Base-by-base conservation (phyloP, 257 asterid genomes). In the Nicotiana obtusifolia region DNA sequence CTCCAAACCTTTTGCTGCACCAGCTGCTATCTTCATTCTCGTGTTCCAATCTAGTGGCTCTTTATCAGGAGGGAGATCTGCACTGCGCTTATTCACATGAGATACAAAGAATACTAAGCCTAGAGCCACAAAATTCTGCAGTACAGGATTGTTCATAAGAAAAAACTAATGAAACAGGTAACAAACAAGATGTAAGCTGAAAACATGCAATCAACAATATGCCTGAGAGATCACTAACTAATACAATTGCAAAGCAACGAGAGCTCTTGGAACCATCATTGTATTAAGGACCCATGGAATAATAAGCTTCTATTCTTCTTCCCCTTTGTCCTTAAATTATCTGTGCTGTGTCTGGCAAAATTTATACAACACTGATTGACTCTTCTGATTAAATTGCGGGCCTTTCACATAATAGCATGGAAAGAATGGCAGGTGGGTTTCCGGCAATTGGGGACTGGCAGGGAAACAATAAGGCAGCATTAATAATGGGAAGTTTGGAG, bases 1-100 rank as follows among this genome's bases (percentile, higher is more conserved):
- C 88, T 96, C 99, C 92, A 96, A 86, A 52, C 99, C 99, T 88
- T 86, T 93, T 33, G 99, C 98, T n/a, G 99, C 99, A 61, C 99
- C 99, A 16, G 98, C 97, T 30, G 99, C 98, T 83, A 96, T 96
- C 89, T 90, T 94, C 98, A 96, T 96, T 89, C 99, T 89, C 33
- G 97, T 96, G 93, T 86, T 94, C 99, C 99, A 96, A 85, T 96
- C 98, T 19, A 96, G 91, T n/a, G 98, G 90, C 87, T 94, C 95
- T 81, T 89, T 89, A 61, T 92, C 98, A 1, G 89, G 95, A 61
- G 97, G 98, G 84, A 94, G 95, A 89, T 96, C 99, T 94, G 89
- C 37, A 76, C 26, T 77, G 22, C 22, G 10, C 77, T 80, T 64
- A 64, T 77, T 71, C 64, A 76, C 64, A 44, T 26, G 22, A 75